Base-by-base conservation (phyloP, 73 alveolate species). In the Uronychia binucleata region DNA sequence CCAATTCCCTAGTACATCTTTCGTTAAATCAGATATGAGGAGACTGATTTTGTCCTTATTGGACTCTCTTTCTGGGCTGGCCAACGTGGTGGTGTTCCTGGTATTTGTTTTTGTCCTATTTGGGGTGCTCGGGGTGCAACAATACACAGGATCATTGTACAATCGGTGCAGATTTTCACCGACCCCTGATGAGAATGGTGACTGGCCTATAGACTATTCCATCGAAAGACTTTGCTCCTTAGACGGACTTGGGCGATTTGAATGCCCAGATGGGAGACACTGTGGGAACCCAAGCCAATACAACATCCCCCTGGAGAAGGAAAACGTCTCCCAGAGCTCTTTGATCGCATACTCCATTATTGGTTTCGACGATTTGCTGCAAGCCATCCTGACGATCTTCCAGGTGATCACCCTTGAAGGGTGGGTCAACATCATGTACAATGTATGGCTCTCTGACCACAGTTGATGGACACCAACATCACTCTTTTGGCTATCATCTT, bases 81-180 rank as follows among this genome's bases (percentile, higher is more conserved):
- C 87, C 28, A 90, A 91, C 74, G 92, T 84, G 8, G 80, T 87
- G 31, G 57, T 91, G 80, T 87, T 95, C 33, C 33, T 95, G 30
- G 13, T 92, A 74, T 93, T 93, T 77, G 34, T 88, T 5, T 74
- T 94, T n/a, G 81, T 94, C 13, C 59, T 95, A 0, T 95, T 94
- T 82, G 97, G 94, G 26, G 91, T 95, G 29, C 30, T 87, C 30
- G 98, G 98, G 0, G 78, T 94, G 1, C 91, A 95, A 84, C 57
- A 86, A 25, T 95, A 80, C 78, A 33, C 80, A 26, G 98, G 98
- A 31, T 60, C 81, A 19, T 86, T 90, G 35, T 86, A 90, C 74
- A 35, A 90, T 35, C 83, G 96, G 67, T 95, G 98, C 83, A 30
- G 93, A 79, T 31, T 58, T 30, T 31, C 85, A 28, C 84, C 46